These are phyloP conservation scores for Penicillium sp. DNA, from an alignment of 2,329 filamentous ascomycete genomes.

Conservation along the genomic window DNA sequence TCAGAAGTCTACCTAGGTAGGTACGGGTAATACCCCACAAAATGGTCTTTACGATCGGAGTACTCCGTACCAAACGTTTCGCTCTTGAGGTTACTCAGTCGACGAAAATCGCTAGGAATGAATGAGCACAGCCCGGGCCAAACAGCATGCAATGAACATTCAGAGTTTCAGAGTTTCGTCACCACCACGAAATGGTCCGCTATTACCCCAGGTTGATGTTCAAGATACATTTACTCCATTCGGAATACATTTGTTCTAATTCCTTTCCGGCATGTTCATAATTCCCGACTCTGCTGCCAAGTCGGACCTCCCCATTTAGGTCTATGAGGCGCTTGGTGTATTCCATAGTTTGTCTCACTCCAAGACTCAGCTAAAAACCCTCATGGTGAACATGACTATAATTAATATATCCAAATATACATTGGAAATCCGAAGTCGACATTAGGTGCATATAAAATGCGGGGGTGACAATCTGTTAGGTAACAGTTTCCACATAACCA, in stretches of 20 bases:
- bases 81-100: neutral
- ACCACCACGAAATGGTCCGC: neutral
- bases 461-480: conserved; percentile 28
- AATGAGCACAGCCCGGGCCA: neutral
- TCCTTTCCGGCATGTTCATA: neutral
- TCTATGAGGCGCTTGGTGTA: neutral
- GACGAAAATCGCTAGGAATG: neutral
- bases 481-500: conserved; percentile 30
- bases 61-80: neutral
- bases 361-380: neutral
- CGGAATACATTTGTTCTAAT: neutral
- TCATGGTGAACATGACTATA: neutral
- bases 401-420: neutral
- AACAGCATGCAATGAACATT: neutral
- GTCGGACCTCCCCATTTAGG: conserved; percentile 2
- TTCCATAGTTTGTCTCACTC: neutral
- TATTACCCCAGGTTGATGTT: neutral
- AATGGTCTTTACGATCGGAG: neutral
- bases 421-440: neutral
- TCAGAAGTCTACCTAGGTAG: too few species aligned
- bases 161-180: neutral
- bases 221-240: too few species aligned
- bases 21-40: neutral
- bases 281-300: neutral
- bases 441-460: conserved; percentile 22